A percentile compares a stretch with the other conserved stretches of the same genome.
Conservation (phyloP, 495 filamentous ascomycete genomes). For the Trichoderma virens region DNA sequence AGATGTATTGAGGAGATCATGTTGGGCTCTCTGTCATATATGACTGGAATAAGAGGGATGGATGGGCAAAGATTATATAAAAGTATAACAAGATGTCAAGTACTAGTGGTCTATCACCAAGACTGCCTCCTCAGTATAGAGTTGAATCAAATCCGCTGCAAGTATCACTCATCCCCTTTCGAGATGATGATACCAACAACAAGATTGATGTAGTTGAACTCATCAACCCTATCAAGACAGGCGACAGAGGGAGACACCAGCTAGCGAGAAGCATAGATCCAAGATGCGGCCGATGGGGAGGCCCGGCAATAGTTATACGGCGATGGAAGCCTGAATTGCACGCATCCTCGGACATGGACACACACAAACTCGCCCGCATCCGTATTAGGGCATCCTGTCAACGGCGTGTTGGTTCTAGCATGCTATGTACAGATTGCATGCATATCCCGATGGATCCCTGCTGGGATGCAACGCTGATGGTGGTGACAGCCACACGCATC, state of each 20-base stretch:
- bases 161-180: not conserved
- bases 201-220: not conserved
- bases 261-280: not conserved
- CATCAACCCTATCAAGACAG: not conserved
- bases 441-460: not conserved
- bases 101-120: not conserved
- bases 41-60: not conserved
- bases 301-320: not conserved
- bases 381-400: not conserved
- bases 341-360: no score
- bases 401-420: constrained; percentile 1
- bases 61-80: not conserved
- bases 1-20: constrained; percentile 1
- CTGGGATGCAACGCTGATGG: not conserved
- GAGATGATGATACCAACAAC: not conserved
- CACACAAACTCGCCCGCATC: not conserved
- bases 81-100: not conserved
- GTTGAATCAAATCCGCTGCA: not conserved
- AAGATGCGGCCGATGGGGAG: not conserved
- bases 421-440: not conserved
- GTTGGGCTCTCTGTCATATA: not conserved
- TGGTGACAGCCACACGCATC: not conserved
- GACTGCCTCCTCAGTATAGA: not conserved
- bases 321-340: not conserved
- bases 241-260: not conserved